Evolutionary conservation across 2,329 filamentous ascomycete genomes (phyloP), one percentile per base, ranked within the genome.

Genomic region (Colletotrichum sp.): DNA sequence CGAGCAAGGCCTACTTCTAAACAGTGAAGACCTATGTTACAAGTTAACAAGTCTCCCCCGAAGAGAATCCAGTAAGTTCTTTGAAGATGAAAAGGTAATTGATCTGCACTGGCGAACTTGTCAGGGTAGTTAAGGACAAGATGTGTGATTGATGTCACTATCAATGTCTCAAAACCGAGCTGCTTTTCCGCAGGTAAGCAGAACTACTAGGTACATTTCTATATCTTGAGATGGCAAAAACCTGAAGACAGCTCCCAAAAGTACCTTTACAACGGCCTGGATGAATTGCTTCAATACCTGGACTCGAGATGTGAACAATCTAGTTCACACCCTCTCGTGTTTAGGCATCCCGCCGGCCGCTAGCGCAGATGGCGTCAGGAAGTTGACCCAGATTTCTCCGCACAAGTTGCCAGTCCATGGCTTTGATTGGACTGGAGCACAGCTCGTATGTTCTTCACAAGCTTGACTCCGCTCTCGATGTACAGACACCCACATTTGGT

Each of bases 121-220:
- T 21, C 1, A 21, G 6, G n/a, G 12, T 21, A 52, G 43, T 52
- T 1, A 52, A 4, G 43, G 43, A 21, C n/a, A 52, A 3, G 43
- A 52, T 52, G 43, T 21, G n/a, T 52, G n/a, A 21, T 21, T 5
- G 43, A 21, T 52, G 10, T 1, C n/a, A 21, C n/a, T 52, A n/a
- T 1, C 0, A 1, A 3, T 21, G n/a, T 21, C 2, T 0, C 43
- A 5, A 21, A 52, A 13, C n/a, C n/a, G n/a, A 6, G 43, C n/a
- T 21, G 0, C 43, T 21, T 48, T 48, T 21, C 18, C n/a, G 43
- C 9, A n/a, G 7, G 1, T 4, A n/a, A 48, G 39, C 39, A 48
- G 9, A 21, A n/a, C 2, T n/a, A n/a, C n/a, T n/a, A n/a, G n/a
- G n/a, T 12, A 48, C 3, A n/a, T 18, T 10, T 3, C 5, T 43